Base-by-base conservation (phyloP, 2,329 filamentous ascomycete genomes). In the Pseudogymnoascus sp. region DNA sequence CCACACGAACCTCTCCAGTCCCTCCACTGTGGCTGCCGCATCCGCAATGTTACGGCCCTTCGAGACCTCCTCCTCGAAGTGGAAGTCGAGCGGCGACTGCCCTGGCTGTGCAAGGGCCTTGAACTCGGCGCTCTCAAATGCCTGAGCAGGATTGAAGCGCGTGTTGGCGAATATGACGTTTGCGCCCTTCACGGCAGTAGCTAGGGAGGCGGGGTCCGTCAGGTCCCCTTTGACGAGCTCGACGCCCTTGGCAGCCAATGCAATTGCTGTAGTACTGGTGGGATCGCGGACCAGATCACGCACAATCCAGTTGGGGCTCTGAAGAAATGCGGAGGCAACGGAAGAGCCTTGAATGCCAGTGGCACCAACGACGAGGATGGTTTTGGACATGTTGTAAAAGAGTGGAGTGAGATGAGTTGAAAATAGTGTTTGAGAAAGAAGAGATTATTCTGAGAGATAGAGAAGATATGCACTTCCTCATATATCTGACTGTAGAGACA, bases 81-180 rank as follows among this genome's bases (percentile, higher is more conserved):
- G 69, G 39, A 67, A 72, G 28, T 70, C 63, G 13, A 68, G 68
- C 19, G 69, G 54, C 14, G 60, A 63, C 41, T 71, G 68, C 8
- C 68, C 66, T 25, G 62, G 36, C 48, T 63, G 65, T 28, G 69
- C 63, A 3, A 67, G 54, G 11, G 61, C 65, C 7, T 54, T 51
- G n/a, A 54, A 54, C 48, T 54, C 48, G 4, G 48, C 25, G n/a
- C 48, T 54, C n/a, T 54, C 48, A 19, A 8, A 54, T 2, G 48
- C 23, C 6, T 64, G 71, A 21, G 64, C 34, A 13, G 69, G 69
- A 21, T 69, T 64, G 60, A 66, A 67, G 62, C 14, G 25, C 0
- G 82, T 85, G 62, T 83, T 79, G 64, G 77, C 77, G 72, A 84
- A 85, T 65, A 85, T 82, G 64, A 78, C 69, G 64, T 79, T 77